phyloP scores from a whole-genome alignment of 2,329 filamentous ascomycete genomes.

The Diaporthe sp. region DNA sequence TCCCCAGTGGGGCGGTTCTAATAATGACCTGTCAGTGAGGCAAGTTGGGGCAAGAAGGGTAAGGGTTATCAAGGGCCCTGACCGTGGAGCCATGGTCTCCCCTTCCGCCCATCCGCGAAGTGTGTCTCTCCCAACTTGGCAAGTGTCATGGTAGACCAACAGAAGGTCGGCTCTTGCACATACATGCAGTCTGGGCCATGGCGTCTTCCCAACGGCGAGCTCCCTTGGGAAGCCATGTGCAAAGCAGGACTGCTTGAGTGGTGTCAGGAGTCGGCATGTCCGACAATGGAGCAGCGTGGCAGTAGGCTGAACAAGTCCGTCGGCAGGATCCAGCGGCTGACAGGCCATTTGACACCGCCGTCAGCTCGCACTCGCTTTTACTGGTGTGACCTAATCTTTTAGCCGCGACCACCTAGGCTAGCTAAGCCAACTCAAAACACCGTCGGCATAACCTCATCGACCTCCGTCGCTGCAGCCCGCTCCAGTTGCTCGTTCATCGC shows the following conservation, averaged over 20 bases:
- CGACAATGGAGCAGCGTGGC: background rate
- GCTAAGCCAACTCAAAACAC: background rate
- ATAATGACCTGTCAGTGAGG: background rate
- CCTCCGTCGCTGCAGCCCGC: background rate
- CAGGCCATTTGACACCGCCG: background rate
- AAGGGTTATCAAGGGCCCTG: background rate
- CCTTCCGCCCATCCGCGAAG: background rate
- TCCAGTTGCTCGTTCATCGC: background rate
- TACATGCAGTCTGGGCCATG: no score
- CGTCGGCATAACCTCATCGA: slow-evolving; percentile 14
- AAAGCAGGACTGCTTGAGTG: background rate
- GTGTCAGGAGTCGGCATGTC: no score
- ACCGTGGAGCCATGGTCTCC: background rate
- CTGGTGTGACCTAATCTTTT: background rate
- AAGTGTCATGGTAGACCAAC: no score
- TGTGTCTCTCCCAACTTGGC: background rate
- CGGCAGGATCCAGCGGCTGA: background rate
- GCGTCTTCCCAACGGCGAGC: background rate
- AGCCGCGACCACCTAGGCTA: background rate
- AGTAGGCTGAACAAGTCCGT: background rate
- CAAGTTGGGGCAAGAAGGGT: background rate
- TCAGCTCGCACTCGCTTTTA: slow-evolving; percentile 24
- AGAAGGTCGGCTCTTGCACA: no score
- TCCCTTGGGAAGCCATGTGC: background rate
- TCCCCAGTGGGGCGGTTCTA: background rate